A percentile compares a stretch with the other conserved stretches of the same genome.
Conservation (phyloP, 352 stramenopile genomes). For the Globisporangium recalcitrans region DNA sequence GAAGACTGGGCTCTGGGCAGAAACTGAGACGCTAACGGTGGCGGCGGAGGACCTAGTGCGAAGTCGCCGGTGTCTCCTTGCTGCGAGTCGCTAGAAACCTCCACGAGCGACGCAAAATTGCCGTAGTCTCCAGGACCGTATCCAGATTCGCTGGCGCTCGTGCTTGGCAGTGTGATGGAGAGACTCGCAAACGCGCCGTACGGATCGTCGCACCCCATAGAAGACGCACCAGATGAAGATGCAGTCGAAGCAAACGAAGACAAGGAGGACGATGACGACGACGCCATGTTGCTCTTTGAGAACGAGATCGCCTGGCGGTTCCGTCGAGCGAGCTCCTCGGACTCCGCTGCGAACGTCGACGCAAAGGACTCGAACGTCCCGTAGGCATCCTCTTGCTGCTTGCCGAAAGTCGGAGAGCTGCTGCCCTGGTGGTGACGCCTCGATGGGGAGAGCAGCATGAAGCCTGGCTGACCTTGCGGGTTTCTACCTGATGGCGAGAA, state of each 20-base stretch:
- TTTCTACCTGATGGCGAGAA: conserved; percentile 2
- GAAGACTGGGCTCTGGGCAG: background rate
- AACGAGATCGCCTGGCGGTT: conserved; percentile 16
- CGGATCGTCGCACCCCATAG: conserved; percentile 9
- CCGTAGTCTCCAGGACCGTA: conserved; percentile 30
- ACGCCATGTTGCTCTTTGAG: background rate
- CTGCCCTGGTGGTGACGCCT: background rate
- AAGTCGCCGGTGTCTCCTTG: conserved; percentile 2
- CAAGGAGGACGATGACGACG: background rate
- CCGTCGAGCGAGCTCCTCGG: conserved; percentile 13
- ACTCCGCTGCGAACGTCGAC: conserved; percentile 11
- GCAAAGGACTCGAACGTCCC: conserved; percentile 21
- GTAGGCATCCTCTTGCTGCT: conserved; percentile 9
- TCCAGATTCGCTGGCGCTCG: background rate
- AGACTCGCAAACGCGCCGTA: conserved; percentile 27
- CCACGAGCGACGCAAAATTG: conserved; percentile 31
- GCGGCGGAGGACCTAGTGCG: conserved; percentile 20
- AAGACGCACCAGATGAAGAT: background rate
- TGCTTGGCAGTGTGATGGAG: conserved; percentile 6
- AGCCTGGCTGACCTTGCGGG: background rate
- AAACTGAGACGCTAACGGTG: conserved; percentile 15
- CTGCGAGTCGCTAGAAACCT: background rate
- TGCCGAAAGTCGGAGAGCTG: background rate
- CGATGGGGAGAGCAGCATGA: conserved; percentile 7
- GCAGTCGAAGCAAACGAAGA: conserved; percentile 1